phyloP scores from a whole-genome alignment of 495 filamentous ascomycete species.

The Letharia lupina region DNA sequence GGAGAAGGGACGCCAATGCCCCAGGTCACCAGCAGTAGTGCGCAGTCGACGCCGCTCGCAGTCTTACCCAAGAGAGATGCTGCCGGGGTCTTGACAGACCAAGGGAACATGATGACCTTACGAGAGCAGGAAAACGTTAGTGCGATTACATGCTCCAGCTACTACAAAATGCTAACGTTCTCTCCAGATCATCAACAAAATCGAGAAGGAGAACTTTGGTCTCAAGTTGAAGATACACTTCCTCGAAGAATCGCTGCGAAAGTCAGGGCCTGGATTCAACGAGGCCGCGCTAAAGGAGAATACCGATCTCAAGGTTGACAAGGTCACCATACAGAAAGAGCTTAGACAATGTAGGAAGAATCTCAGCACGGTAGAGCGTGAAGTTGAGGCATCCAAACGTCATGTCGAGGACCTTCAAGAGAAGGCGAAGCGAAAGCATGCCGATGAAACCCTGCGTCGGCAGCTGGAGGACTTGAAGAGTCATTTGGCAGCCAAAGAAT shows the following conservation, averaged over 20 bases:
- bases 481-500: constrained; percentile 49
- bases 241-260: constrained; percentile 77
- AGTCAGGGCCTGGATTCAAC: constrained; percentile 78
- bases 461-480: constrained; percentile 53
- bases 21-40: constrained; percentile 66
- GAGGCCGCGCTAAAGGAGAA: constrained; percentile 85
- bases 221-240: constrained; percentile 97
- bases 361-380: constrained; percentile 68
- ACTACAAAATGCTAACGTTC: constrained; percentile 6
- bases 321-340: constrained; percentile 78
- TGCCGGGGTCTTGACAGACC: constrained; percentile 57
- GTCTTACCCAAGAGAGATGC: constrained; percentile 50
- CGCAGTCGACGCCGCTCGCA: constrained; percentile 69
- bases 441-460: constrained; percentile 53
- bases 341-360: constrained; percentile 75
- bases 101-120: constrained; percentile 81
- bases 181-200: constrained; percentile 69
- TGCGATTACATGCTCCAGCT: neutral
- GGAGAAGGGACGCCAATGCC: constrained; percentile 57
- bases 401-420: constrained; percentile 73
- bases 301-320: constrained; percentile 86
- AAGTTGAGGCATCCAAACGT: constrained; percentile 64
- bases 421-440: constrained; percentile 64
- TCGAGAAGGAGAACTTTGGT: constrained; percentile 94
- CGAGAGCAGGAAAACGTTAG: constrained; percentile 86